A percentile compares a stretch with the other conserved stretches of the same genome.
These are phyloP conservation scores for Leishmania lainsoni DNA, from an alignment of 208 protist species.

Conservation along the genomic window DNA sequence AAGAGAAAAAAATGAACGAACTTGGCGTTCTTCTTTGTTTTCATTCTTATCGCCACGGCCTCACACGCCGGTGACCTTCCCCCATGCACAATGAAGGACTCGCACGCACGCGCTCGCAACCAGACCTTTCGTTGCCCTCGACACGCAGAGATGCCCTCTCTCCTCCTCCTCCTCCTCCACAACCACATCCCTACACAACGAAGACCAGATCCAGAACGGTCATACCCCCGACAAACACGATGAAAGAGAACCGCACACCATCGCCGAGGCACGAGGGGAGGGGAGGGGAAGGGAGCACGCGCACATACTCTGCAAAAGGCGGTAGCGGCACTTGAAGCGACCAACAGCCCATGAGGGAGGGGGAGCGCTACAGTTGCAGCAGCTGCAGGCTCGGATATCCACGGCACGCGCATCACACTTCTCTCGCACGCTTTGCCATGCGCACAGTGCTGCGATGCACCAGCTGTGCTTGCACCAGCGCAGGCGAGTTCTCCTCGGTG, in stretches of 20 bases:
- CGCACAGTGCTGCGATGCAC: slow-evolving; percentile 47
- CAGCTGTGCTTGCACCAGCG: slow-evolving; percentile 52
- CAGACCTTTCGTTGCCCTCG: neutral
- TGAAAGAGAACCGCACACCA: neutral
- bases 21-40: neutral
- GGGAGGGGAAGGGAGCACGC: neutral
- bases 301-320: neutral
- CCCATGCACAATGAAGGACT: neutral
- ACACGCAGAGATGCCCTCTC: too few relatives aligned
- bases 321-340: neutral
- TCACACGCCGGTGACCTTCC: neutral
- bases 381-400: neutral
- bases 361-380: neutral
- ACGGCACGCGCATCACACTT: slow-evolving; percentile 9
- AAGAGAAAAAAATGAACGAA: neutral
- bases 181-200: neutral
- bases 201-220: neutral
- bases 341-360: neutral
- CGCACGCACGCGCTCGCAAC: neutral
- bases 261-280: neutral
- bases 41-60: neutral
- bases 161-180: too few relatives aligned
- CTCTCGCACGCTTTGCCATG: slow-evolving; percentile 30
- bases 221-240: neutral
- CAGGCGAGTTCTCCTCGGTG: slow-evolving; percentile 21